Evolutionary conservation across 2,329 filamentous ascomycete genomes (phyloP), one percentile per base, ranked within the genome.

Genomic region (Didymosphaeria variabile): DNA sequence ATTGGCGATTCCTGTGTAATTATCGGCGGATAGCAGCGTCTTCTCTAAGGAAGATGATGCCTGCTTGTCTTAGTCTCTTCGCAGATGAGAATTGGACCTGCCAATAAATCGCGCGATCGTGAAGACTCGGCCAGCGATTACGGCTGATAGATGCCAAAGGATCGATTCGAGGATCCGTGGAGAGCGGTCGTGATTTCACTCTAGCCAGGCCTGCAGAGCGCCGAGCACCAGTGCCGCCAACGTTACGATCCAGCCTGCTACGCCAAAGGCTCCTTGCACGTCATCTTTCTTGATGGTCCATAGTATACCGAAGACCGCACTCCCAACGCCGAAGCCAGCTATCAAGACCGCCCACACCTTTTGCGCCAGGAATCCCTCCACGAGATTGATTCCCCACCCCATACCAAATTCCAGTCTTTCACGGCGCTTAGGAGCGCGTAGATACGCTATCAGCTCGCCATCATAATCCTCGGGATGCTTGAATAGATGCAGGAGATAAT

Each of bases 241-340:
- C 26, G 71, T 72, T 32, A 76, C 66, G 19, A 79, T 65, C 76
- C 76, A 80, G 10, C 73, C 71, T 7, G 78, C 77, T 15, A 79
- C 75, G 1, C 76, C 77, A 67, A 79, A 80, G 13, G 77, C 78
- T n/a, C 78, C 78, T 57, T 79, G 77, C 12, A 79, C 62, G 59
- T 80, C 78, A 7, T 67, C 65, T 54, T 68, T 70, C 55, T 66
- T 68, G 6, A 70, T 46, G 2, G 73, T 71, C 77, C 77, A 80
- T 29, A 73, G 58, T 4, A 75, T 61, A 0, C 71, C 77, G 64
- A 80, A 80, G 2, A 77, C 68, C 1, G 64, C 53, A 61, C 77
- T 79, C 6, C 69, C 75, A 21, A 78, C 31, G 2, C 68, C 69
- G 58, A 77, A 77, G 12, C 73, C 57, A 0, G 60, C 49, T 60